Base-by-base conservation (phyloP, 257 asterid genomes). In the Forsythia viridissima region DNA sequence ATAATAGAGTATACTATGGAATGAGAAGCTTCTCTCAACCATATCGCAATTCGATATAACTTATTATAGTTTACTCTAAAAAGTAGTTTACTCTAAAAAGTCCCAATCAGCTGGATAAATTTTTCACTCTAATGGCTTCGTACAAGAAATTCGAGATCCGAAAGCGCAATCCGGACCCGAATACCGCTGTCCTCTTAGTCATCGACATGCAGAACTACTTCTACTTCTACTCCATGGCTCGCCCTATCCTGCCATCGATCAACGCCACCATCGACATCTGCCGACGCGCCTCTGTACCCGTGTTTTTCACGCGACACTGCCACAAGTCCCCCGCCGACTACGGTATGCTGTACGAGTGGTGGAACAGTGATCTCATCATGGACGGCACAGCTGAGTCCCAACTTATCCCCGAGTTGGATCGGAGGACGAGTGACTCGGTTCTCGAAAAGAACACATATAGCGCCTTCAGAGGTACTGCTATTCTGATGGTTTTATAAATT, bases 271-370 rank as follows among this genome's bases (percentile, higher is more conserved):
- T 92, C 80, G 82, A 83, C 79, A 88, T 89, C 77, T 92, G 92
- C 80, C 87, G 97, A 12, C 80, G 80, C 39, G 81, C 92, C 21
- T 88, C 88, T 16, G 24, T 91, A 20, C 96, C 94, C 18, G 80
- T 92, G 8, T 75, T 91, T 82, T 92, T 88, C 89, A 92, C 97
- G n/a, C 93, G 97, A 78, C 97, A 92, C 90, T 5, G 82, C 83
- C 96, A 92, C 81, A 84, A 83, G 76, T 83, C 94, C 55, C 91
- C 87, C 38, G 88, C 84, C 41, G 94, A 88, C 79, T 76, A 74
- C 67, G 89, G 90, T 37, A 87, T 87, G 91, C 79, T 92, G 8
- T 42, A 77, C 24, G 96, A 92, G 88, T 92, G 97, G 97, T 92
- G 96, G 96, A 18, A 81, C 67, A 91, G 93, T n/a, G 88, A 89